Evolutionary conservation across 139 green algal species (phyloP).

Genomic region (Chlorella sorokiniana): DNA sequence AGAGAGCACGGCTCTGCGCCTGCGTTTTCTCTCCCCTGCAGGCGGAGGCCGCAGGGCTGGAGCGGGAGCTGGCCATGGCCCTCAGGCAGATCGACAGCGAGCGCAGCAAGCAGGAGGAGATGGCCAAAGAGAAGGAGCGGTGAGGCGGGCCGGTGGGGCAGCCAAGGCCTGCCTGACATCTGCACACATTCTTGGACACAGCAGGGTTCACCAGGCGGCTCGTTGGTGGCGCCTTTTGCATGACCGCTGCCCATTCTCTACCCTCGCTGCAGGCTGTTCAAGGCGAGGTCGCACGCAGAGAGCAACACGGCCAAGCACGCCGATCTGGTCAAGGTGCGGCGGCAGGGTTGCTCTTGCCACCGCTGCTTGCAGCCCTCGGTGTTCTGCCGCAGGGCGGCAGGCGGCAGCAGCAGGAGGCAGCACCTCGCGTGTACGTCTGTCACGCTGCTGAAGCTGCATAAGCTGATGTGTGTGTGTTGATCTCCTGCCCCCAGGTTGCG

Average conservation of each 20-base stretch:
- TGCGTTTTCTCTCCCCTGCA: slow-evolving; percentile 20
- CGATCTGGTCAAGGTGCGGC: slow-evolving; percentile 77
- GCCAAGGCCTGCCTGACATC: too few species aligned
- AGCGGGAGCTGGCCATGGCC: slow-evolving; percentile 57
- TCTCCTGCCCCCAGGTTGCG: slow-evolving; percentile 53
- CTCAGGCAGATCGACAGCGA: slow-evolving; percentile 47
- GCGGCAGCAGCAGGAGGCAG: too few species aligned
- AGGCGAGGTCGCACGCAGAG: slow-evolving; percentile 82
- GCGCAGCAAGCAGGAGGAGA: slow-evolving; percentile 83
- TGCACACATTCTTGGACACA: neutral
- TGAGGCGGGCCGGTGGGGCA: neutral
- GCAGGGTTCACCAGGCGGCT: too few species aligned
- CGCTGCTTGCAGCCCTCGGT: too few species aligned
- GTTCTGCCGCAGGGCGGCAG: too few species aligned
- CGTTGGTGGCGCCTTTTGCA: too few species aligned
- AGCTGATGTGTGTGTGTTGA: neutral
- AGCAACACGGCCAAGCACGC: slow-evolving; percentile 71
- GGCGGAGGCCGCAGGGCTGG: slow-evolving; percentile 45
- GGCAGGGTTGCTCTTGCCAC: neutral
- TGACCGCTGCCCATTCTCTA: too few species aligned
- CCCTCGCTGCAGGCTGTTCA: slow-evolving; percentile 72
- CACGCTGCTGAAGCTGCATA: neutral
- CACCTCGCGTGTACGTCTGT: too few species aligned
- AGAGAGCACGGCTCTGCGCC: too few species aligned
- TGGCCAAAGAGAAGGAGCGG: slow-evolving; percentile 79